phyloP scores from a whole-genome alignment of 2,329 filamentous ascomycete species.

The Fusarium sororula region DNA sequence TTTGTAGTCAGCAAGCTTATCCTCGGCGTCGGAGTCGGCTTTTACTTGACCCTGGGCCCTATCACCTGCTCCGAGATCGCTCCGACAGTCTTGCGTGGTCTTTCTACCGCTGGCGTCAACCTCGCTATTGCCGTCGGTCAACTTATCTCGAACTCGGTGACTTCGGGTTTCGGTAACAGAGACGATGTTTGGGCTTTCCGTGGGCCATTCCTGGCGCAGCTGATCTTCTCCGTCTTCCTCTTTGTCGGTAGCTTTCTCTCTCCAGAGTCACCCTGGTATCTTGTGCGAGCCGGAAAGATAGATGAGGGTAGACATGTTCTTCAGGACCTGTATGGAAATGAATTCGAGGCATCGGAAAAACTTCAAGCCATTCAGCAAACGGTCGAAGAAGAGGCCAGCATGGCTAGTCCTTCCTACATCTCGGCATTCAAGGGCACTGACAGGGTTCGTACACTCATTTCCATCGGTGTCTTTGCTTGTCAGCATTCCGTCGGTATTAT shows the following conservation, averaged over 20 bases:
- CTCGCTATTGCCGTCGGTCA: slow-evolving; percentile 63
- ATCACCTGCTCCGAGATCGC: background rate
- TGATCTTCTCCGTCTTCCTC: slow-evolving; percentile 49
- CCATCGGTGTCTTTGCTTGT: slow-evolving; percentile 50
- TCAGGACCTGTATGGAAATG: slow-evolving; percentile 45
- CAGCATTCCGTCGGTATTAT: slow-evolving; percentile 56
- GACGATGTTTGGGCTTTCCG: slow-evolving; percentile 64
- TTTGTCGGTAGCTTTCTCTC: slow-evolving; percentile 47
- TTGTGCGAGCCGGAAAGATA: slow-evolving; percentile 45
- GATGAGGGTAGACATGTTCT: slow-evolving; percentile 46
- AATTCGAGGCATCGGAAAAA: slow-evolving; percentile 46
- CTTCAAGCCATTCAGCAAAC: slow-evolving; percentile 46
- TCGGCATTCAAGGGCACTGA: slow-evolving; percentile 57
- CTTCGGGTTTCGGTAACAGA: slow-evolving; percentile 62
- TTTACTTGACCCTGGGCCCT: background rate
- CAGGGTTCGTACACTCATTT: slow-evolving; percentile 50
- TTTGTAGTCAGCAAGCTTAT: background rate
- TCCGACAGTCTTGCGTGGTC: slow-evolving; percentile 50
- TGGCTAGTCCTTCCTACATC: slow-evolving; percentile 42
- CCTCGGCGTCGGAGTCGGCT: background rate
- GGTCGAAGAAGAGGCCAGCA: slow-evolving; percentile 43
- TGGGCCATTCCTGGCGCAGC: slow-evolving; percentile 52
- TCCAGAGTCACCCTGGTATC: slow-evolving; percentile 54
- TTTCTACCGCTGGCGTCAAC: slow-evolving; percentile 59
- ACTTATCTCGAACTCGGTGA: slow-evolving; percentile 64